Conservation (phyloP, 2,329 filamentous ascomycete genomes). For the Penicillium sp. region DNA sequence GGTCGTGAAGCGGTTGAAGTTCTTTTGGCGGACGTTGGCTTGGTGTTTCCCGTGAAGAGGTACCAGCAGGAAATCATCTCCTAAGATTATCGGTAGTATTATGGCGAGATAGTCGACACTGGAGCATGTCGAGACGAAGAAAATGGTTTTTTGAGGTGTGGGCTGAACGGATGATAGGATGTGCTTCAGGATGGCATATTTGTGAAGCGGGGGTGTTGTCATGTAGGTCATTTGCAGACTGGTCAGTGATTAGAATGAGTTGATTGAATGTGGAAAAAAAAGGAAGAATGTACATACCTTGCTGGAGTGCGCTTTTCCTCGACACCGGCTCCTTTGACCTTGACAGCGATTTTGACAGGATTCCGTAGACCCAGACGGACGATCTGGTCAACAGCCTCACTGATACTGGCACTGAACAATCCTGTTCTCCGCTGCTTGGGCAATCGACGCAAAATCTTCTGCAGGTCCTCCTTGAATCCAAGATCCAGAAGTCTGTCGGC, state of each 20-base stretch:
- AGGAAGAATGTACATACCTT: constrained; percentile 42
- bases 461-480: constrained; percentile 88
- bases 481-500: constrained; percentile 89
- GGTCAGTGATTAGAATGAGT: constrained; percentile 16
- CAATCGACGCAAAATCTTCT: constrained; percentile 76
- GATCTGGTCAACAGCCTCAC: constrained; percentile 88
- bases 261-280: neutral
- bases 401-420: constrained; percentile 92
- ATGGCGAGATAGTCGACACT: constrained; percentile 92
- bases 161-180: constrained; percentile 70
- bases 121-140: constrained; percentile 91
- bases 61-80: constrained; percentile 65
- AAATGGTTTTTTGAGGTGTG: constrained; percentile 77
- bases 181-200: constrained; percentile 70
- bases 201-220: constrained; percentile 71
- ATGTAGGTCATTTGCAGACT: constrained; percentile 88
- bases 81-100: constrained; percentile 71
- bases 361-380: constrained; percentile 90
- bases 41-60: constrained; percentile 91
- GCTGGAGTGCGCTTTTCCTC: constrained; percentile 88
- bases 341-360: constrained; percentile 90
- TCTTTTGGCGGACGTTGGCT: constrained; percentile 81
- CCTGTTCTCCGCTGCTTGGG: constrained; percentile 94
- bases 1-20: constrained; percentile 76
- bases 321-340: constrained; percentile 74